Evolutionary conservation across 306 rosid genomes (phyloP).

Genomic region (Sicyos edulis): DNA sequence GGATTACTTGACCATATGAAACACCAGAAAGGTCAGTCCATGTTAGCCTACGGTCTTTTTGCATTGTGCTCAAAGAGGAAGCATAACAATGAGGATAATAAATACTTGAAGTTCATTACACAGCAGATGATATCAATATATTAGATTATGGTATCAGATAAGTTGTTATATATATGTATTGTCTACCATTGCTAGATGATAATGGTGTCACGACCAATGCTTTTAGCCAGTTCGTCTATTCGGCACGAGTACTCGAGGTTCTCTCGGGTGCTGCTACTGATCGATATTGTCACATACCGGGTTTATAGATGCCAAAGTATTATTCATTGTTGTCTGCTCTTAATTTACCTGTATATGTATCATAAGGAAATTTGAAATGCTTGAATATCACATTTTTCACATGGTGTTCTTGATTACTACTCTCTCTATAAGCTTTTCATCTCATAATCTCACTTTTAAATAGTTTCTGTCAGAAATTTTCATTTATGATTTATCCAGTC

Average conservation of each 20-base stretch:
- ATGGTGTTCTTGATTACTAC: no score
- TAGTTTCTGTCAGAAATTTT: no score
- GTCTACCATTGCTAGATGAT: no score
- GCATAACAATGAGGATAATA: background rate
- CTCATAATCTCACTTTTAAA: no score
- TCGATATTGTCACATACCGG: background rate
- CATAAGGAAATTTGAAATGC: background rate
- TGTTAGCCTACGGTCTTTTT: background rate
- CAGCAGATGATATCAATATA: background rate
- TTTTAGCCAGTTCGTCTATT: no score
- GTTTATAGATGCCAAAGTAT: constrained; percentile 9
- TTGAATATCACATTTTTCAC: background rate
- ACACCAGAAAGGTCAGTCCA: background rate
- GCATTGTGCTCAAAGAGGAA: background rate
- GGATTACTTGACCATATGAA: background rate
- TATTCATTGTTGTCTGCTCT: background rate
- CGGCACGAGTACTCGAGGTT: no score
- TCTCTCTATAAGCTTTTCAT: no score
- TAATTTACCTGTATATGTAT: background rate
- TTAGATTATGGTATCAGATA: background rate
- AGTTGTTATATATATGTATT: constrained; percentile 8
- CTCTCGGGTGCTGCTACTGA: no score
- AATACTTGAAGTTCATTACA: background rate
- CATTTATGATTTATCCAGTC: no score
- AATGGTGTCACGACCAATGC: no score